phyloP scores from a whole-genome alignment of 345 rosid genomes.

The Pelargonium nanum region DNA sequence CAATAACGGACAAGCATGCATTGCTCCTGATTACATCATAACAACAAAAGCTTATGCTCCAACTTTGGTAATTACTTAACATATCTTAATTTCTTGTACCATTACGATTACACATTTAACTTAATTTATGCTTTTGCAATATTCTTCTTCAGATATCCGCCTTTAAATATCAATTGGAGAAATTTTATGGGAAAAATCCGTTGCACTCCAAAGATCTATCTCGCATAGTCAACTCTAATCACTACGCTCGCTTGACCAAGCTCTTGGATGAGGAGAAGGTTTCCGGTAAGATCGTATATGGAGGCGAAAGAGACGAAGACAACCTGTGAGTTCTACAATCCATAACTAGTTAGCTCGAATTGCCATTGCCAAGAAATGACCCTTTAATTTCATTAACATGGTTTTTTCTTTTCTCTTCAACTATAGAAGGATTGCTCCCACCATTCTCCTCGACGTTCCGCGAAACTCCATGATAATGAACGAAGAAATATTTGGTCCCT shows the following conservation, averaged over 20 bases:
- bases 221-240: constrained; percentile 68
- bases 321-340: constrained; percentile 48
- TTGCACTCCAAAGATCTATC: constrained; percentile 77
- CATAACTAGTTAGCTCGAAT: not conserved
- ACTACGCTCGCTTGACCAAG: constrained; percentile 65
- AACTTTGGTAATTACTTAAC: constrained; percentile 47
- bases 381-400: not conserved
- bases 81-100: not conserved
- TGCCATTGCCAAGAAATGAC: too few species aligned
- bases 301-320: constrained; percentile 61
- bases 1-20: constrained; percentile 87
- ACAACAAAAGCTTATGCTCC: constrained; percentile 63
- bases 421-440: constrained; percentile 70
- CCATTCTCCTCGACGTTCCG: constrained; percentile 82
- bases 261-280: constrained; percentile 81
- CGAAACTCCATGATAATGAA: constrained; percentile 64
- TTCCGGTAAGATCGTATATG: constrained; percentile 63
- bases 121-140: constrained; percentile 10
- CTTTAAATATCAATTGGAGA: constrained; percentile 50
- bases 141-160: constrained; percentile 44
- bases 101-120: not conserved
- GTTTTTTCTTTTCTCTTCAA: constrained; percentile 14
- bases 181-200: constrained; percentile 65
- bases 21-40: constrained; percentile 77
- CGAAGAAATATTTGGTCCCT: constrained; percentile 93